Percentiles rank a stretch among this genome's conserved stretches.
Conservation (phyloP, 371 early-diverging fungal genomes). For the Mucor mucedo region DNA sequence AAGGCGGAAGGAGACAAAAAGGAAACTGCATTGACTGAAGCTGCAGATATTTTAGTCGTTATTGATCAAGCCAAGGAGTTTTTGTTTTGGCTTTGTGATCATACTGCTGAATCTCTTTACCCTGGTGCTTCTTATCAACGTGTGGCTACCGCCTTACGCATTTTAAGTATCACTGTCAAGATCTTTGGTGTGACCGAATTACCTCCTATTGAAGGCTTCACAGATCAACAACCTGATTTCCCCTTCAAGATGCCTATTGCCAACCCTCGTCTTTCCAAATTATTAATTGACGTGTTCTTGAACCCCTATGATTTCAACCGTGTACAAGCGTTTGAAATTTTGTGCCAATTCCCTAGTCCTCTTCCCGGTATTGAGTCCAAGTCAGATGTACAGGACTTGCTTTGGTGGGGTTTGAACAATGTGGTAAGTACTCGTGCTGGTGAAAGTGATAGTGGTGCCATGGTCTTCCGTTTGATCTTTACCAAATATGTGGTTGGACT, state of each 20-base stretch:
- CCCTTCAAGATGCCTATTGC: conserved; percentile 63
- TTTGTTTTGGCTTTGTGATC: conserved; percentile 48
- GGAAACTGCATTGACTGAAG: conserved; percentile 21
- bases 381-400: conserved; percentile 55
- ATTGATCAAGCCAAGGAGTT: conserved; percentile 41
- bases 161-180: conserved; percentile 53
- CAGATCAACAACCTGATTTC: conserved; percentile 50
- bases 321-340: conserved; percentile 64
- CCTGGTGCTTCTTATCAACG: conserved; percentile 71
- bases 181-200: conserved; percentile 59
- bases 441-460: conserved; percentile 85
- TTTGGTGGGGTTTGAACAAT: conserved; percentile 68
- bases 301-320: conserved; percentile 79
- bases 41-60: conserved; percentile 17
- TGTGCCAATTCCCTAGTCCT: conserved; percentile 64
- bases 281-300: conserved; percentile 63
- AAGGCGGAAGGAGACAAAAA: conserved; percentile 20
- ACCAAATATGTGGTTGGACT: conserved; percentile 72
- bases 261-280: conserved; percentile 49
- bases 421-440: conserved; percentile 75
- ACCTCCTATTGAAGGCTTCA: conserved; percentile 54
- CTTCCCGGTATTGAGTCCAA: conserved; percentile 55
- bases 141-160: conserved; percentile 58
- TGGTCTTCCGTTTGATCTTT: conserved; percentile 78
- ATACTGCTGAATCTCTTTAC: conserved; percentile 49